These are phyloP conservation scores for Sporodiniella umbellata DNA, from an alignment of 371 early-diverging fungal genomes.

Conservation along the genomic window DNA sequence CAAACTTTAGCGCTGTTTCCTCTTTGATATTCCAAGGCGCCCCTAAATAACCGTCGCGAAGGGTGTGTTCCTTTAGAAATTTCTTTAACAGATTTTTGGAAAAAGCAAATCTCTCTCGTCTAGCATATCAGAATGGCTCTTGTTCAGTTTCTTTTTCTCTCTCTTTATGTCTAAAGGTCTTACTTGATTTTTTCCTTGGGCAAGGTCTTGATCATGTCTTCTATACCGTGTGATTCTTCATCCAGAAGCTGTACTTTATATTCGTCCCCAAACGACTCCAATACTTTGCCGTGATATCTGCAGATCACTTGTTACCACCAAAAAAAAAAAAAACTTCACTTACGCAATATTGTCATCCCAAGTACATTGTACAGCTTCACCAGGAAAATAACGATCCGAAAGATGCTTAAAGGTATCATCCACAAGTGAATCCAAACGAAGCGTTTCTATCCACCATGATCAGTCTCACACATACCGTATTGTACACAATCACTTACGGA, in stretches of 20 bases:
- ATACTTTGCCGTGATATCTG: conserved; percentile 39
- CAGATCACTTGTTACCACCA: neutral
- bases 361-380: conserved; percentile 47
- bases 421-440: conserved; percentile 53
- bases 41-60: conserved; percentile 65
- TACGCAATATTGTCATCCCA: conserved; percentile 51
- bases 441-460: conserved; percentile 35
- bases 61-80: conserved; percentile 65
- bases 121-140: conserved; percentile 7
- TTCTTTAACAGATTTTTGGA: conserved; percentile 69
- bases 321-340: neutral
- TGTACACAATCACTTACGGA: conserved; percentile 57
- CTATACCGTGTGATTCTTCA: conserved; percentile 33
- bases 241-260: conserved; percentile 36
- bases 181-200: conserved; percentile 33
- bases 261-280: conserved; percentile 12
- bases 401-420: conserved; percentile 50
- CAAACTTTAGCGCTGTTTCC: conserved; percentile 41
- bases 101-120: conserved; percentile 66
- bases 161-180: neutral
- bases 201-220: conserved; percentile 32
- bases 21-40: conserved; percentile 71
- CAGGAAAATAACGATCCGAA: conserved; percentile 38
- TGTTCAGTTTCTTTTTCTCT: neutral
- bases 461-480: neutral